A percentile compares a stretch with the other conserved stretches of the same genome.
These are phyloP conservation scores for Ceratobasidium sp. DNA, from an alignment of 1,284 basidiomycete genomes.

Conservation along the genomic window DNA sequence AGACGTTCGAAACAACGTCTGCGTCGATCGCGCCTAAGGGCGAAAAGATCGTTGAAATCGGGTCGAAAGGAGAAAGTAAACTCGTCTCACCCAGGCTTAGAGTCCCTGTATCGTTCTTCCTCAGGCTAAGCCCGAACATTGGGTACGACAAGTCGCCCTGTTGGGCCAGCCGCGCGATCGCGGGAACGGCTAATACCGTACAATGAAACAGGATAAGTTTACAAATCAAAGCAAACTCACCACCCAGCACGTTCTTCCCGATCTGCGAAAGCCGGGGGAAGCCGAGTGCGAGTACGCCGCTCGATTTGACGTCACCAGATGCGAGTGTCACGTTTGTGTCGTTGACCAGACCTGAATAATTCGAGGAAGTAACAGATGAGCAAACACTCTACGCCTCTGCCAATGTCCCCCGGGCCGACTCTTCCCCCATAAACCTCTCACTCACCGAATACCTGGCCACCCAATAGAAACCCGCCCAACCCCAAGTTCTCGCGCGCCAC, in stretches of 20 bases:
- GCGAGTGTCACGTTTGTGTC: slow-evolving; percentile 65
- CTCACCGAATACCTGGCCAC: slow-evolving; percentile 70
- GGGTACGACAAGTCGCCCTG: slow-evolving; percentile 72
- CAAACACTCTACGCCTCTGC: background rate
- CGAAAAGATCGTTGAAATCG: slow-evolving; percentile 22
- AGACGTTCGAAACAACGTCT: slow-evolving; percentile 66
- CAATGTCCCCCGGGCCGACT: too few species aligned
- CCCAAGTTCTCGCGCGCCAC: slow-evolving; percentile 67
- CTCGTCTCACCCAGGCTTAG: slow-evolving; percentile 63
- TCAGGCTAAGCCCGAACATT: slow-evolving; percentile 70
- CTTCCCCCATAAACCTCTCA: slow-evolving; percentile 29
- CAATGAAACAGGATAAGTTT: background rate
- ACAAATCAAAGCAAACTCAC: slow-evolving; percentile 54
- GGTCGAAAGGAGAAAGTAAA: background rate
- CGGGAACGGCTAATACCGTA: slow-evolving; percentile 60
- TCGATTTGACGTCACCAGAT: slow-evolving; percentile 59
- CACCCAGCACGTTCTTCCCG: slow-evolving; percentile 57
- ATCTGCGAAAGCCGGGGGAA: slow-evolving; percentile 75
- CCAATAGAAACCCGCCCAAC: slow-evolving; percentile 63
- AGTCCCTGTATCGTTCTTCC: slow-evolving; percentile 64
- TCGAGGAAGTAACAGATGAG: slow-evolving; percentile 16
- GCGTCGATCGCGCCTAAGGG: slow-evolving; percentile 70
- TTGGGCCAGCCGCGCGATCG: slow-evolving; percentile 66
- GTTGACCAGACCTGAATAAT: slow-evolving; percentile 61
- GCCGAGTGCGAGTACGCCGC: slow-evolving; percentile 74